These are phyloP conservation scores for Podaxis pistillaris DNA, from an alignment of 768 basidiomycete genomes.

Conservation along the genomic window DNA sequence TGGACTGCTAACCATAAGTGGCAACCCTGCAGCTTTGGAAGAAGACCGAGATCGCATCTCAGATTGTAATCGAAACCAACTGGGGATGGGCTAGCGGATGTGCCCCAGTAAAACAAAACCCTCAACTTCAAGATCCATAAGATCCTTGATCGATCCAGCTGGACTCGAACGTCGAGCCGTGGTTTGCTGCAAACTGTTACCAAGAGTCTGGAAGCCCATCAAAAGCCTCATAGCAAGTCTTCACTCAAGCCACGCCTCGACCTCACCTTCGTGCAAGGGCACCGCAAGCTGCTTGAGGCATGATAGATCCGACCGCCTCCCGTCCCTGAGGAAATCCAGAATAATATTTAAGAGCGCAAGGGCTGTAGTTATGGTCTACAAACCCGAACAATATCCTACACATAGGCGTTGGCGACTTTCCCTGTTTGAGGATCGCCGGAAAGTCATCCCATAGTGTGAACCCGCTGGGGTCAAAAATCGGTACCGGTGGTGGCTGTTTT, in stretches of 20 bases:
- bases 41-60: not conserved
- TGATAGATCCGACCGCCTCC: slow-evolving; percentile 8
- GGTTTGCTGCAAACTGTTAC: not conserved
- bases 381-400: not conserved
- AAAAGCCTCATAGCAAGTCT: not conserved
- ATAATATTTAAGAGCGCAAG: not conserved
- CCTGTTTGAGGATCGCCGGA: not conserved
- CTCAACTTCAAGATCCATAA: too few relatives aligned
- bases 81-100: not conserved
- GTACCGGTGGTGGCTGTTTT: not conserved
- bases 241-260: slow-evolving; percentile 4
- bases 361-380: not conserved
- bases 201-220: not conserved
- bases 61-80: not conserved
- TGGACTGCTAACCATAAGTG: not conserved
- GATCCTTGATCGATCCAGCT: not conserved
- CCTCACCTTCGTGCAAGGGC: not conserved
- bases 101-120: not conserved
- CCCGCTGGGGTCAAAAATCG: not conserved
- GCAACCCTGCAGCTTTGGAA: not conserved
- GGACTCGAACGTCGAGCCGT: not conserved
- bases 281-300: not conserved
- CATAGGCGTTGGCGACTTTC: not conserved
- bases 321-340: not conserved
- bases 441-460: not conserved